Percentiles rank a stretch among this genome's conserved stretches.
phyloP scores from a whole-genome alignment of 805 yeast species.

The Candida ovalis region DNA sequence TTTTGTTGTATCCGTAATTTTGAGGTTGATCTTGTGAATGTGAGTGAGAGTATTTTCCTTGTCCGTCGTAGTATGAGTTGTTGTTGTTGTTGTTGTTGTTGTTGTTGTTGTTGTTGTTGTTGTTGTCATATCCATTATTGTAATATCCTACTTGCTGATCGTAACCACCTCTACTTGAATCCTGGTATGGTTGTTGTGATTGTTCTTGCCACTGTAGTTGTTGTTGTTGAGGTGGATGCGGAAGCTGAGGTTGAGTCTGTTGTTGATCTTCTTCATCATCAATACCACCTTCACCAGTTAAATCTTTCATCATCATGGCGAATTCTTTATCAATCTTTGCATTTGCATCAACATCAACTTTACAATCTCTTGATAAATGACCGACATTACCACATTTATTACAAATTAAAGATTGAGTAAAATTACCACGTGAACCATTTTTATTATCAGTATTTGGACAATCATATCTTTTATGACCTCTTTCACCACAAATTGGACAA shows the following conservation, averaged over 20 bases:
- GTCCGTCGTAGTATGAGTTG: not conserved
- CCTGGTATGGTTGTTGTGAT: not conserved
- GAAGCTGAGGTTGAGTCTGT: not conserved
- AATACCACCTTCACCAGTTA: slow-evolving; percentile 34
- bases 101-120: not conserved
- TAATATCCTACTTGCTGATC: not conserved
- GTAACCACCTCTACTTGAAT: not conserved
- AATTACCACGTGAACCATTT: slow-evolving; percentile 24
- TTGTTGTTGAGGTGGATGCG: not conserved
- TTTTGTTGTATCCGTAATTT: not conserved
- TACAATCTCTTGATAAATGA: slow-evolving; percentile 87
- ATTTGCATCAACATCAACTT: slow-evolving; percentile 29
- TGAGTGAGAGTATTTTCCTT: not conserved
- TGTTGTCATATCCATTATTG: not conserved
- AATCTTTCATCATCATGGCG: slow-evolving; percentile 47
- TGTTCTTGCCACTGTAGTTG: not conserved
- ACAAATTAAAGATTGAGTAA: slow-evolving; percentile 61
- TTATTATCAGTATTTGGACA: slow-evolving; percentile 50
- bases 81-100: not conserved
- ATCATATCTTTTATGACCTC: slow-evolving; percentile 60
- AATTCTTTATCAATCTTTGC: slow-evolving; percentile 43
- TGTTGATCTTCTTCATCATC: too few species aligned
- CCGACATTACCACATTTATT: slow-evolving; percentile 77
- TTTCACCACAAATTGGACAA: slow-evolving; percentile 62
- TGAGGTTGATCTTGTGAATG: too few species aligned